phyloP scores from a whole-genome alignment of 1,284 basidiomycete genomes.

The Tetrapyrgos nigripes region DNA sequence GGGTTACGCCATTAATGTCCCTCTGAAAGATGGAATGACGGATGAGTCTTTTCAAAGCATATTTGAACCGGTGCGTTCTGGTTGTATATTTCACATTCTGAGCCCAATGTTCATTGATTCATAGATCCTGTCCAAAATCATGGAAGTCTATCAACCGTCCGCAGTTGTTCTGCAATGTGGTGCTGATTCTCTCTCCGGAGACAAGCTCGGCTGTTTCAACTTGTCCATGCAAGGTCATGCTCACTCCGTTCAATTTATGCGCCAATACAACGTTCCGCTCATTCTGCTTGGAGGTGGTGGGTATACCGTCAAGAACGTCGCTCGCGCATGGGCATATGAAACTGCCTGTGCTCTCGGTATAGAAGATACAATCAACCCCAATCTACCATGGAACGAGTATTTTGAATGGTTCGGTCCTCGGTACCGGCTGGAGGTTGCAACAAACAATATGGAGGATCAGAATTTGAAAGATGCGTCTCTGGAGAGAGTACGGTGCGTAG shows the following conservation, averaged over 20 bases:
- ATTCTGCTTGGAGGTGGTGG: constrained; percentile 96
- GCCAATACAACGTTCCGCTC: constrained; percentile 86
- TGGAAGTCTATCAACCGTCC: constrained; percentile 91
- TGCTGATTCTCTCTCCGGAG: constrained; percentile 93
- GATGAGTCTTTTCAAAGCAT: constrained; percentile 85
- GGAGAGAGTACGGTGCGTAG: constrained; percentile 78
- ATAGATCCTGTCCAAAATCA: constrained; percentile 85
- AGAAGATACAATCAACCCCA: constrained; percentile 78
- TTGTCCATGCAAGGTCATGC: constrained; percentile 95
- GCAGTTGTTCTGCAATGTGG: constrained; percentile 96
- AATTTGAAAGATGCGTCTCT: constrained; percentile 86
- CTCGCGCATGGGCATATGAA: constrained; percentile 95
- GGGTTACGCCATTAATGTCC: constrained; percentile 93
- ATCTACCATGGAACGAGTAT: constrained; percentile 95
- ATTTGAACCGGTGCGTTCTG: constrained; percentile 82
- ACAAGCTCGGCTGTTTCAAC: constrained; percentile 98
- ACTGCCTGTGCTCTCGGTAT: constrained; percentile 93
- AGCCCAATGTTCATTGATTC: neutral
- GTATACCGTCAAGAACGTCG: constrained; percentile 97
- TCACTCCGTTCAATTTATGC: constrained; percentile 88
- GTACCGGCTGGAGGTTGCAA: constrained; percentile 90
- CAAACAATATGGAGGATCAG: constrained; percentile 94
- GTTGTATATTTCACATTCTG: neutral
- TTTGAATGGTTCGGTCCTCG: constrained; percentile 98
- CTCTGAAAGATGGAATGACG: constrained; percentile 92